Evolutionary conservation across 371 early-diverging fungal species (phyloP), one percentile per base, ranked within the genome.

Genomic region (Mortierella sp.): DNA sequence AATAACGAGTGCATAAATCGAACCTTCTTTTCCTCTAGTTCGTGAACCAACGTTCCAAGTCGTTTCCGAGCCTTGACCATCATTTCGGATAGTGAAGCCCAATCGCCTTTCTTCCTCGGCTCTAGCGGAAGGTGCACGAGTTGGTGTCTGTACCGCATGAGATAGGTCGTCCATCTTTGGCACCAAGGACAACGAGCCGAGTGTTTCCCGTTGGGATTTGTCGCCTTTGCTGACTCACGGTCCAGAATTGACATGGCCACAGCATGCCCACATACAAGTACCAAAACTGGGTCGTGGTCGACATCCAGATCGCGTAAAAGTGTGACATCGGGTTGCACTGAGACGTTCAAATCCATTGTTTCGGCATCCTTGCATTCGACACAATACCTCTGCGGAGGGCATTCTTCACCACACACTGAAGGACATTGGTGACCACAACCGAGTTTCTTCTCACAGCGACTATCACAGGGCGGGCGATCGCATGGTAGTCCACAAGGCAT

Each of bases 401-500:
- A 87, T 2, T 14, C 43, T 54, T 87, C 88, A 3, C 87, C 86
- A 54, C 88, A 87, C 3, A 87, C 61, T 0, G 81, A 72, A 0
- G 85, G 86, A 57, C 84, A 82, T 24, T 54, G 85, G 58, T 85
- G 85, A 5, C 85, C 86, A 57, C 88, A 87, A 0, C 24, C 3
- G 1, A 87, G 64, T 30, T 2, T 13, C 51, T 76, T 76, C 5
- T 59, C 64, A 51, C 88, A 87, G 10, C 85, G 70, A 41, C 54
- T 8, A 60, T 84, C 78, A 42, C 88, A 87, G 2, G 87, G 88
- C 13, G 84, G 69, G 23, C 84, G 79, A 12, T 64, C 61, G 39
- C 88, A 87, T 0, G 88, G 88, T 3, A 72, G 84, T 24, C 87
- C 87, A 42, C 87, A 87, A 1, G 82, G 81, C 55, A 84, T 46